phyloP scores from a whole-genome alignment of 1,284 basidiomycete genomes.

The Kalmanozyma brasiliensis region DNA sequence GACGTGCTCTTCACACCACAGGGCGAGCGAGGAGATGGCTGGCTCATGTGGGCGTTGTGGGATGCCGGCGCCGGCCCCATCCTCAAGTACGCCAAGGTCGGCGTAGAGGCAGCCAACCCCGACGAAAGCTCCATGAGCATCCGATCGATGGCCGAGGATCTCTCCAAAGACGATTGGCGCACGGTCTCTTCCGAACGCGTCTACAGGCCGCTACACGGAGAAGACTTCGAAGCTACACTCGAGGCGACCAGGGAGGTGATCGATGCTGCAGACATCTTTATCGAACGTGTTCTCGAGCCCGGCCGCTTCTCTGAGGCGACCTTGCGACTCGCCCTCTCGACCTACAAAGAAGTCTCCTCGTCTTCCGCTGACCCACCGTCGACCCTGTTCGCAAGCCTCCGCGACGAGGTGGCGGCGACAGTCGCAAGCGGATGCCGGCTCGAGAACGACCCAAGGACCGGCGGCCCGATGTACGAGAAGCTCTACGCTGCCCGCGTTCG shows the following conservation, averaged over 20 bases:
- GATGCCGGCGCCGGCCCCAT: slow-evolving; percentile 55
- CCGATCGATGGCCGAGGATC: slow-evolving; percentile 22
- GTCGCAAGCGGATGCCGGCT: slow-evolving; percentile 46
- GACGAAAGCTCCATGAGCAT: slow-evolving; percentile 37
- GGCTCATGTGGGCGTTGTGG: slow-evolving; percentile 63
- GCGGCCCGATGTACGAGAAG: slow-evolving; percentile 46
- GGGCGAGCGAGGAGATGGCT: slow-evolving; percentile 31
- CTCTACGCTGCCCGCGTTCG: slow-evolving; percentile 37
- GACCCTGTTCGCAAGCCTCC: slow-evolving; percentile 29
- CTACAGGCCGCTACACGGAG: slow-evolving; percentile 57
- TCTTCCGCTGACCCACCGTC: slow-evolving; percentile 17
- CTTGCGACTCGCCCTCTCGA: slow-evolving; percentile 32
- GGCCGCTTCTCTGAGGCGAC: slow-evolving; percentile 55
- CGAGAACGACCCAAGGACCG: slow-evolving; percentile 43
- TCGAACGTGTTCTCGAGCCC: slow-evolving; percentile 57
- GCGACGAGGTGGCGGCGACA: slow-evolving; percentile 42
- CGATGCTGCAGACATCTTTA: slow-evolving; percentile 51
- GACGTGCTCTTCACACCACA: slow-evolving; percentile 52
- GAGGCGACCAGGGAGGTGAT: slow-evolving; percentile 30
- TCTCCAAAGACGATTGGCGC: slow-evolving; percentile 48
- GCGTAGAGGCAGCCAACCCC: slow-evolving; percentile 32
- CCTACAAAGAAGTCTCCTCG: slow-evolving; percentile 31
- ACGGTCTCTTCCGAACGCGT: slow-evolving; percentile 43
- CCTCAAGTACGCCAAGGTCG: slow-evolving; percentile 47
- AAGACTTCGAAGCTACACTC: slow-evolving; percentile 56